Conservation (phyloP, 2,329 filamentous ascomycete genomes). For the Sporothrix dimorphospora region DNA sequence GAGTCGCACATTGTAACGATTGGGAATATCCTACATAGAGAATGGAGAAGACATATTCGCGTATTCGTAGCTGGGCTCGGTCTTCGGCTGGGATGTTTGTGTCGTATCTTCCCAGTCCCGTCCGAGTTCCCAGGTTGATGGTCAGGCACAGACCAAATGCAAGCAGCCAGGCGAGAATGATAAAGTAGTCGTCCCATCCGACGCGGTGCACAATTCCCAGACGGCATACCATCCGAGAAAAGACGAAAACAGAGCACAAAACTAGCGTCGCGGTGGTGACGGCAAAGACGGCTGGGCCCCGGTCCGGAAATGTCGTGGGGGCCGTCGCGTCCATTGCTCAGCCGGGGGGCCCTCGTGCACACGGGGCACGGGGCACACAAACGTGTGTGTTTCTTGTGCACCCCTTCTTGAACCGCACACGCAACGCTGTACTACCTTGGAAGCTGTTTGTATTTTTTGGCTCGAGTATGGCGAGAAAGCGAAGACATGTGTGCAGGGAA, state of each 20-base stretch:
- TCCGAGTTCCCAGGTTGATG: constrained; percentile 65
- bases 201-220: constrained; percentile 71
- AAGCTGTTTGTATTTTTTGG: too few relatives aligned
- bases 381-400: constrained; percentile 7
- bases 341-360: neutral
- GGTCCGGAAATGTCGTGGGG: constrained; percentile 46
- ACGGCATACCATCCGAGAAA: constrained; percentile 72
- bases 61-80: constrained; percentile 56
- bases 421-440: constrained; percentile 3
- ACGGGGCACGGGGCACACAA: constrained; percentile 14
- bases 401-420: neutral
- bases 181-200: constrained; percentile 78
- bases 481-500: neutral
- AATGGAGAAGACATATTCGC: constrained; percentile 67
- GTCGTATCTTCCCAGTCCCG: constrained; percentile 71
- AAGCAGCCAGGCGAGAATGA: constrained; percentile 76
- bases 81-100: constrained; percentile 57
- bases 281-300: constrained; percentile 65
- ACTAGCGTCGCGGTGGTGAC: constrained; percentile 71
- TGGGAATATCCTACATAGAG: constrained; percentile 55
- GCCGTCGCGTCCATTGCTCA: neutral
- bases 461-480: neutral
- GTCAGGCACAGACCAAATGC: constrained; percentile 69
- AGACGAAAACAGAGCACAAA: constrained; percentile 74
- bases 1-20: neutral